Evolutionary conservation across 163 green algal species (phyloP), one percentile per base, ranked within the genome.

Genomic region (Chlorella variabilis): DNA sequence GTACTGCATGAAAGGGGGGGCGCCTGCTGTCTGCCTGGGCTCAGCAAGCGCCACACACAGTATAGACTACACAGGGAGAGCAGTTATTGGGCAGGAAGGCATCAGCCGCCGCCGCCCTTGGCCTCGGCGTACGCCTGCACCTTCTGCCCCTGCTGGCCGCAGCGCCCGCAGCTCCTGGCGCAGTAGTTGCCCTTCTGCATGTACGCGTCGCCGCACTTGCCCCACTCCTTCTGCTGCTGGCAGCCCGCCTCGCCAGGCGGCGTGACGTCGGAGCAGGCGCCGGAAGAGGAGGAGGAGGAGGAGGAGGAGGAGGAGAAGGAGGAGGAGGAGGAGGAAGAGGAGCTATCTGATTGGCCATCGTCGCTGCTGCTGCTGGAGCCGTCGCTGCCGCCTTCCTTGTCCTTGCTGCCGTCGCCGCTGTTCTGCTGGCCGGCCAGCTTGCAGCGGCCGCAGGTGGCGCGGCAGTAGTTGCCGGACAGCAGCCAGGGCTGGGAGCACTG

Each of bases 401-500:
- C 66, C 20, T 27, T 48, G 70, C 29, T 56, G 59, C 36, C 36
- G 36, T 48, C n/a, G 65, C 4, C 36, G 23, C 33, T 74, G 39
- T 34, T 54, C 5, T 5, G 25, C 5, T 31, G 34, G 45, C 15
- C 45, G 11, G 45, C 23, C 29, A 65, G 45, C 27, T 61, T 49
- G 82, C 90, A 93, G n/a, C 78, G 66, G 42, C 87, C 86, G 78
- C 90, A 93, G 6, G 87, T 90, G 7, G 75, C 63, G 0, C 75
- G 83, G 80, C 90, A 93, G 71, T 87, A 93, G 81, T 84, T 84
- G 54, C 82, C 76, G 15, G 79, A 27, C 21, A 90, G 77, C 75
- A 93, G 83, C 75, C 84, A 90, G 15, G n/a, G n/a, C 54, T 89
- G 68, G n/a, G 45, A 58, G 83, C 90, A 93, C 61, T 91, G n/a